Evolutionary conservation across 1,284 basidiomycete species (phyloP).

Genomic region (Sanghuangporus baumii): DNA sequence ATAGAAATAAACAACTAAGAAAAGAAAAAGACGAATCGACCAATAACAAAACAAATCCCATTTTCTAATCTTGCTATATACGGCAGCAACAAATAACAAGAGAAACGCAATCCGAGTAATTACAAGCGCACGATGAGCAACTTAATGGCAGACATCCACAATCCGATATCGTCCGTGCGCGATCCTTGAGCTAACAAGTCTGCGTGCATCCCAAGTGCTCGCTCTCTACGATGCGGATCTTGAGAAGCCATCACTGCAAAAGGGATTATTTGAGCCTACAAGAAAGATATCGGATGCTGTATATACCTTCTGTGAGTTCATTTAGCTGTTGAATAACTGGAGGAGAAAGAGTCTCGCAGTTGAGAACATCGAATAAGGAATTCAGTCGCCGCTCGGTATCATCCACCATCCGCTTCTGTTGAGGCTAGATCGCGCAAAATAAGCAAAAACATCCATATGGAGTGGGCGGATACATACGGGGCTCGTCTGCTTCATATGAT

Average conservation of each 20-base stretch:
- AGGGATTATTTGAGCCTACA: conserved; percentile 9
- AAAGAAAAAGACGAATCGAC: background rate
- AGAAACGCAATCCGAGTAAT: background rate
- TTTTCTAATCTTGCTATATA: background rate
- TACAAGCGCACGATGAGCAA: conserved; percentile 67
- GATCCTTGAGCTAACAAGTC: conserved; percentile 73
- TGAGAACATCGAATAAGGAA: conserved; percentile 84
- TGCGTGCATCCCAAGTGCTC: conserved; percentile 72
- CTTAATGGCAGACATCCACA: conserved; percentile 87
- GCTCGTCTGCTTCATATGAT: conserved; percentile 60
- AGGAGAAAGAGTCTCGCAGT: conserved; percentile 83
- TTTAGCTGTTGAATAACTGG: conserved; percentile 64
- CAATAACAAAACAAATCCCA: background rate
- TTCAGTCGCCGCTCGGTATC: conserved; percentile 88
- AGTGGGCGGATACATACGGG: conserved; percentile 46
- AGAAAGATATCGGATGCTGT: background rate
- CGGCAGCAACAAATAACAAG: background rate
- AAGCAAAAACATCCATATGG: conserved; percentile 18
- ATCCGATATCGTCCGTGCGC: conserved; percentile 73
- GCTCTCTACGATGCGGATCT: conserved; percentile 62
- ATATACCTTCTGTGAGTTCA: conserved; percentile 62
- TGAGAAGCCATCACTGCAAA: conserved; percentile 64
- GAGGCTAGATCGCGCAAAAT: conserved; percentile 42
- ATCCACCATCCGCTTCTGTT: conserved; percentile 81
- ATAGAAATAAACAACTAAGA: background rate